Evolutionary conservation across 2,329 filamentous ascomycete genomes (phyloP).

Genomic region (Fusarium luffae): DNA sequence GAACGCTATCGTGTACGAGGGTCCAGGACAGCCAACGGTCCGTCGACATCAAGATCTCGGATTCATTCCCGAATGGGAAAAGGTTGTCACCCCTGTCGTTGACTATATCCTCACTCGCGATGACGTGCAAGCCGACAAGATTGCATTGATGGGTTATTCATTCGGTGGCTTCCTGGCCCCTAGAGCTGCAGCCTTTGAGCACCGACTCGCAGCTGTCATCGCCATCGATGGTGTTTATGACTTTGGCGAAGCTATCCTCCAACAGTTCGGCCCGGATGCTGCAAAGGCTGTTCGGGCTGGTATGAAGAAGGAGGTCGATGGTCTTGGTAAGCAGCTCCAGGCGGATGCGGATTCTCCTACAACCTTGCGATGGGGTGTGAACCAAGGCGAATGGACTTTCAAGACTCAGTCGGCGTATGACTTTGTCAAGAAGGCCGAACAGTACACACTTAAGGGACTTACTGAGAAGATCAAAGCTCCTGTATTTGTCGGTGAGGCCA

Average conservation of each 20-base stretch:
- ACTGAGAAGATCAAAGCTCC: conserved; percentile 40
- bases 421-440: not conserved
- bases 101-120: conserved; percentile 49
- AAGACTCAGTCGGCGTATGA: conserved; percentile 15
- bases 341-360: not conserved
- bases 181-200: conserved; percentile 58
- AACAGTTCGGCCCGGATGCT: not conserved
- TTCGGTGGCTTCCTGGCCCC: conserved; percentile 55
- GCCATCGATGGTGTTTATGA: conserved; percentile 13
- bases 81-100: conserved; percentile 53
- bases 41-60: conserved; percentile 55
- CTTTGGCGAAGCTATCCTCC: not conserved
- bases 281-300: not conserved
- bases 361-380: conserved; percentile 1
- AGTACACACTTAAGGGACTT: conserved; percentile 29
- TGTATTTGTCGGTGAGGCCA: conserved; percentile 26
- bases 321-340: not conserved
- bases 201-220: conserved; percentile 51
- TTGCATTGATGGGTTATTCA: conserved; percentile 55
- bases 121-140: conserved; percentile 47
- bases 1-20: conserved; percentile 59
- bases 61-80: conserved; percentile 59
- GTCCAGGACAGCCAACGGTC: conserved; percentile 57
- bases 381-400: conserved; percentile 21
- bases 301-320: conserved; percentile 1